Evolutionary conservation across 73 alveolate species (phyloP).

Genomic region (Tetrahymena borealis): DNA sequence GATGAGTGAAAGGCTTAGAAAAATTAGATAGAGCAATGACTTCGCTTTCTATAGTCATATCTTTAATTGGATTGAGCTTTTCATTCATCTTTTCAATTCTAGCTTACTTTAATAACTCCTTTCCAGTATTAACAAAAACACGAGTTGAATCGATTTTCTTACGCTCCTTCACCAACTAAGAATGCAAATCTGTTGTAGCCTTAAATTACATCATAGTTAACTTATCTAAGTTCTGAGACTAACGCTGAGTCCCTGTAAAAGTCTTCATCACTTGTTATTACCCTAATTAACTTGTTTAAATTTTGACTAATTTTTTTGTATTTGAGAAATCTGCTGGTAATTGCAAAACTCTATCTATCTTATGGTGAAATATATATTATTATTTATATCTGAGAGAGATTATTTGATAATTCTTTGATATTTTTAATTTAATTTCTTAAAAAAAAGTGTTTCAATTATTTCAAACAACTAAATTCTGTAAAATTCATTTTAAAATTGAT

Average conservation of each 20-base stretch:
- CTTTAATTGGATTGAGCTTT: not conserved
- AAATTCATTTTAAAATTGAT: too few species aligned
- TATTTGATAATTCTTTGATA: too few species aligned
- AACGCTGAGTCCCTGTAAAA: not conserved
- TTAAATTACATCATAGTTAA: not conserved
- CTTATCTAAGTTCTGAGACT: not conserved
- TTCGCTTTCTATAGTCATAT: constrained; percentile 13
- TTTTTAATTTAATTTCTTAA: too few species aligned
- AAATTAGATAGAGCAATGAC: constrained; percentile 31
- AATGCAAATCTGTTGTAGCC: not conserved
- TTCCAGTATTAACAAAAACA: constrained; percentile 13
- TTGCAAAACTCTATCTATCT: too few species aligned
- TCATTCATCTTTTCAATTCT: constrained; percentile 16
- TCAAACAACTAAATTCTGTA: too few species aligned
- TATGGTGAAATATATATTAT: too few species aligned
- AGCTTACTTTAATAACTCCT: constrained; percentile 28
- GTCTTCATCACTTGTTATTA: not conserved
- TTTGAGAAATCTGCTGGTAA: too few species aligned
- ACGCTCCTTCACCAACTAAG: not conserved
- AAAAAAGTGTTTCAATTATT: too few species aligned
- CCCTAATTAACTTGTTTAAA: not conserved
- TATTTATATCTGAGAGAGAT: too few species aligned
- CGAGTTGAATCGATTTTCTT: not conserved
- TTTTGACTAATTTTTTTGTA: not conserved
- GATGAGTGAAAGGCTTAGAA: constrained; percentile 12